Evolutionary conservation across 352 stramenopile species (phyloP).

Genomic region (Pythium scleroteichum): DNA sequence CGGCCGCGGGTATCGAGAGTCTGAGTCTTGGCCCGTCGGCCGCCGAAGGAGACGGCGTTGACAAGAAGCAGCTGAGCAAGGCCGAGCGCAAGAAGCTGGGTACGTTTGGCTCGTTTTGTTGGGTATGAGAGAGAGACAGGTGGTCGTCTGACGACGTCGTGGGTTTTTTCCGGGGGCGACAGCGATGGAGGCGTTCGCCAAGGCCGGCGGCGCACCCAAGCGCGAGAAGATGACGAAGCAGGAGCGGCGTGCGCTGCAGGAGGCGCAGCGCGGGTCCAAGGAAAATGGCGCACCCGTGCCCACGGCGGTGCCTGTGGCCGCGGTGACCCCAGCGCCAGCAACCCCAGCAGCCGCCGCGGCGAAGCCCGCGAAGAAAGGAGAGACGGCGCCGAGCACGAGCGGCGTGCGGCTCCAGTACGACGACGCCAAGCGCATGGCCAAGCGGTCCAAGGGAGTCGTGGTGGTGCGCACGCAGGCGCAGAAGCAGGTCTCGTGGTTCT

Average conservation of each 20-base stretch:
- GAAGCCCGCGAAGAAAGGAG: slow-evolving; percentile 48
- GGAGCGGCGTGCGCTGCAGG: slow-evolving; percentile 91
- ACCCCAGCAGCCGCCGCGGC: slow-evolving; percentile 4
- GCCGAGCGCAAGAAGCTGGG: slow-evolving; percentile 69
- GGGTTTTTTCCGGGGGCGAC: background rate
- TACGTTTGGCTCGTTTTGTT: slow-evolving; percentile 17
- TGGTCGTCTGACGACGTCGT: background rate
- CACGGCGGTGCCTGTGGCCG: background rate
- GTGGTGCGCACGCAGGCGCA: slow-evolving; percentile 75
- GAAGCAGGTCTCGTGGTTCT: slow-evolving; percentile 84
- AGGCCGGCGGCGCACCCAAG: slow-evolving; percentile 42
- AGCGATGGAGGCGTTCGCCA: slow-evolving; percentile 67
- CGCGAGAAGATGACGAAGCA: slow-evolving; percentile 91
- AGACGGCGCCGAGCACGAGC: slow-evolving; percentile 33
- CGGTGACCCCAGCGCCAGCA: background rate
- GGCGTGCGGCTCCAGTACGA: slow-evolving; percentile 74
- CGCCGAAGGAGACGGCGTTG: background rate
- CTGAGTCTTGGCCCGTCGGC: slow-evolving; percentile 44
- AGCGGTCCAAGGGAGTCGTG: slow-evolving; percentile 66
- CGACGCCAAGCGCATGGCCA: slow-evolving; percentile 77
- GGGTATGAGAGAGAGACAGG: too few species aligned
- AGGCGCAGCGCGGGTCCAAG: slow-evolving; percentile 88
- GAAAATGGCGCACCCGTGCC: slow-evolving; percentile 32
- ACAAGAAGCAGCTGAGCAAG: slow-evolving; percentile 55
- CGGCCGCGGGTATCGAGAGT: slow-evolving; percentile 42